Evolutionary conservation across 805 yeast genomes (phyloP).

Genomic region (Cyberlindnera americana): DNA sequence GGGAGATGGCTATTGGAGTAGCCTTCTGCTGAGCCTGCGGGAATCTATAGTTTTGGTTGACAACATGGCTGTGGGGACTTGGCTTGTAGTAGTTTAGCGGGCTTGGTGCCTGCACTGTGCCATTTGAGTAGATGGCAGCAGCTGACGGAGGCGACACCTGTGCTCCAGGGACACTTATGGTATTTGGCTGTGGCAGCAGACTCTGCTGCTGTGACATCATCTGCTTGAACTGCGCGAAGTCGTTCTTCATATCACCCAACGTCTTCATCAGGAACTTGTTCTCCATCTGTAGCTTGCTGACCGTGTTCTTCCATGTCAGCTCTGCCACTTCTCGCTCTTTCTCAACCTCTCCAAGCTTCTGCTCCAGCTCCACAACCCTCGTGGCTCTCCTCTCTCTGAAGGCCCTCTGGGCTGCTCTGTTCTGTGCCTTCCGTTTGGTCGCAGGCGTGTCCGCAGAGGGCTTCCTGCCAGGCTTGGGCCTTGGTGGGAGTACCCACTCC

Average conservation of each 20-base stretch:
- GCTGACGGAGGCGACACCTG: slow-evolving; percentile 17
- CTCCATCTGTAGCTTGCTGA: slow-evolving; percentile 28
- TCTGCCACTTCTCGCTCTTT: slow-evolving; percentile 60
- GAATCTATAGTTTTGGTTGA: slow-evolving; percentile 9
- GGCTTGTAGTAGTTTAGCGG: slow-evolving; percentile 46
- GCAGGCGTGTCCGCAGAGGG: slow-evolving; percentile 74
- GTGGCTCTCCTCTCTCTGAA: slow-evolving; percentile 85
- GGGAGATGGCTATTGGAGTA: slow-evolving; percentile 32
- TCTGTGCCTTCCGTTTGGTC: slow-evolving; percentile 82
- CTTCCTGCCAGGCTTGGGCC: slow-evolving; percentile 70
- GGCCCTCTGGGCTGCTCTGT: slow-evolving; percentile 92
- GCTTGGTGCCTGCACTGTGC: slow-evolving; percentile 25
- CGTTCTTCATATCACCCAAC: slow-evolving; percentile 28
- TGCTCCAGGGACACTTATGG: slow-evolving; percentile 15
- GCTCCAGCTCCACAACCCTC: slow-evolving; percentile 73
- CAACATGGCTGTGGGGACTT: too few species aligned
- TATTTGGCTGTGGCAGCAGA: slow-evolving; percentile 13
- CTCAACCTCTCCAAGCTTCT: slow-evolving; percentile 61
- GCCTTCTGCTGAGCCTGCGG: slow-evolving; percentile 10
- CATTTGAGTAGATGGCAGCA: slow-evolving; percentile 26
- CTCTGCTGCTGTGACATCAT: slow-evolving; percentile 6
- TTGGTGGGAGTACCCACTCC: slow-evolving; percentile 76
- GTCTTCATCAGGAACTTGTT: slow-evolving; percentile 32
- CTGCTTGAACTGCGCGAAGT: slow-evolving; percentile 24
- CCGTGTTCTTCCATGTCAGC: slow-evolving; percentile 24